Conservation (phyloP, 441 rosid species). For the Croton setiger region DNA sequence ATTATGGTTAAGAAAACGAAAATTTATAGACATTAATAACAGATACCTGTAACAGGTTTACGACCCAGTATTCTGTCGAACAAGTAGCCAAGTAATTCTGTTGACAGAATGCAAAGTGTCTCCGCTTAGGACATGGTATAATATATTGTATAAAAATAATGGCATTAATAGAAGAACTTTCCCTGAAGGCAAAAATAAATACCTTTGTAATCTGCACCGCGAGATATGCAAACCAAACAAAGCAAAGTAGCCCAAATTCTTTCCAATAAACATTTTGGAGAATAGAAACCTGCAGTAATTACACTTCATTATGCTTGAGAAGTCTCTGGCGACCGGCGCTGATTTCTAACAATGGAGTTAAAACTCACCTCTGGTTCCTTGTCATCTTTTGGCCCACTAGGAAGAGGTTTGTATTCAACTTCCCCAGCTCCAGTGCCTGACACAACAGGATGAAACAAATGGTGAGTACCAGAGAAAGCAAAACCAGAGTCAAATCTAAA, state of each 20-base stretch:
- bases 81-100: constrained; percentile 47
- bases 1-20: neutral
- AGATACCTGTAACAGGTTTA: constrained; percentile 53
- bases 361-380: constrained; percentile 30
- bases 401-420: constrained; percentile 35
- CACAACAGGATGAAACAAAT: constrained; percentile 13
- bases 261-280: constrained; percentile 54
- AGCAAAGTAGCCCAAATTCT: constrained; percentile 49
- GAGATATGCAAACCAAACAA: constrained; percentile 51
- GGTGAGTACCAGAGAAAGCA: constrained; percentile 2
- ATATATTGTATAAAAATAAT: neutral
- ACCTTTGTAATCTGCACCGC: constrained; percentile 53
- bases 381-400: constrained; percentile 26
- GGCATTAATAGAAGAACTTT: constrained; percentile 2
- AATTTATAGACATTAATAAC: constrained; percentile 3
- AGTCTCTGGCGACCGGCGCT: neutral
- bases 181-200: neutral
- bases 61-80: constrained; percentile 48
- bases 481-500: constrained; percentile 15
- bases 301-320: constrained; percentile 21
- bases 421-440: constrained; percentile 31
- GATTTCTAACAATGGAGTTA: constrained; percentile 13
- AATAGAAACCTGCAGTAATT: constrained; percentile 41
- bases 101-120: constrained; percentile 4
- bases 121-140: constrained; percentile 4